phyloP scores from a whole-genome alignment of 805 yeast species.

The Sungouiozyma ichnusensis region DNA sequence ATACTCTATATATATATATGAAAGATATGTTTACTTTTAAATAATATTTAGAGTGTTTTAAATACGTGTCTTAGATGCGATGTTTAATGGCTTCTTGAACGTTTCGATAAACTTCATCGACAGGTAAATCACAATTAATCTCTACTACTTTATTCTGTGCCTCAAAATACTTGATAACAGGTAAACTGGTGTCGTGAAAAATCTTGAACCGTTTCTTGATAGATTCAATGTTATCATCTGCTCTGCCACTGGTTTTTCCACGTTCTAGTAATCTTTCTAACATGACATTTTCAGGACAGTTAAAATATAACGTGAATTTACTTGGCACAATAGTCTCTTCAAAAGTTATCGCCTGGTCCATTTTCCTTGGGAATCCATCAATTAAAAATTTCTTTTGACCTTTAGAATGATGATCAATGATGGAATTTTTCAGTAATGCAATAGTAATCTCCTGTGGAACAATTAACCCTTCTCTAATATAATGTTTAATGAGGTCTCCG shows the following conservation, averaged over 20 bases:
- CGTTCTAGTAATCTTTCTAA: slow-evolving; percentile 73
- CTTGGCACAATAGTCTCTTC: slow-evolving; percentile 70
- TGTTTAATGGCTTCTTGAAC: slow-evolving; percentile 58
- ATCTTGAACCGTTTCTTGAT: slow-evolving; percentile 83
- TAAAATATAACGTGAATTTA: slow-evolving; percentile 62
- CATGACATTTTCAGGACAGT: slow-evolving; percentile 79
- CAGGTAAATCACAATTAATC: slow-evolving; percentile 69
- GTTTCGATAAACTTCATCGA: slow-evolving; percentile 61
- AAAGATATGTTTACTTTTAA: not conserved
- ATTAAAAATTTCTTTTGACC: slow-evolving; percentile 54
- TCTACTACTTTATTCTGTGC: slow-evolving; percentile 65
- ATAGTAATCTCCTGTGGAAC: slow-evolving; percentile 91
- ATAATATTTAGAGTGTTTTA: not conserved
- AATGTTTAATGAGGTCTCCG: slow-evolving; percentile 76
- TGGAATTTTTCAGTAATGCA: slow-evolving; percentile 72
- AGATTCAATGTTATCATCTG: slow-evolving; percentile 87
- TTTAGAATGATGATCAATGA: slow-evolving; percentile 39
- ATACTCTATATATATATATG: not conserved
- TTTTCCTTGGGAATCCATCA: slow-evolving; percentile 96
- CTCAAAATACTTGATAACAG: slow-evolving; percentile 79
- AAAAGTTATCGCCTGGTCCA: slow-evolving; percentile 96
- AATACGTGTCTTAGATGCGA: slow-evolving; percentile 12
- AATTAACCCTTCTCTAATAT: slow-evolving; percentile 78
- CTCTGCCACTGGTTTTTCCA: slow-evolving; percentile 89
- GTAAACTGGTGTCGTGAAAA: slow-evolving; percentile 82